Conservation (phyloP, 441 rosid species). For the Populus hybrid region DNA sequence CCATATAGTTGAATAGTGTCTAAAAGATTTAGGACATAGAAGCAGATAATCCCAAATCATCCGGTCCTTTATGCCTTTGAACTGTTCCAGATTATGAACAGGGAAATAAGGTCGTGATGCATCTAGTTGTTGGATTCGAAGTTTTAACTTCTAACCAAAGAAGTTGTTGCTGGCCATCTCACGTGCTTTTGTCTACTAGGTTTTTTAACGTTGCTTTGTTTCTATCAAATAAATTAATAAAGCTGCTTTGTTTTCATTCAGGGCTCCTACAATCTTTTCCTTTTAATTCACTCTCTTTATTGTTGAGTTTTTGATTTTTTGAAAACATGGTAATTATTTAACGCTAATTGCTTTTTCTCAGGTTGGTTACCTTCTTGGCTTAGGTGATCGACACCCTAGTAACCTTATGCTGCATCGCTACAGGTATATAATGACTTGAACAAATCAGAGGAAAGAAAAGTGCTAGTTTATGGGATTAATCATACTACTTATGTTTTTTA, state of each 20-base stretch:
- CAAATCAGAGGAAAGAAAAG: conserved; percentile 8
- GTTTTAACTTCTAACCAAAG: background rate
- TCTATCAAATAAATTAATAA: background rate
- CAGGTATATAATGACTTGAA: conserved; percentile 50
- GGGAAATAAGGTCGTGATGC: background rate
- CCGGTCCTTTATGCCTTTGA: background rate
- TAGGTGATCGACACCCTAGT: conserved; percentile 99
- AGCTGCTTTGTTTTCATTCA: background rate
- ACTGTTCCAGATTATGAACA: background rate
- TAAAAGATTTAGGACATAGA: background rate
- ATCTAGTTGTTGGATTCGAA: background rate
- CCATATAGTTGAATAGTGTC: background rate
- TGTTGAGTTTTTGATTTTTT: background rate
- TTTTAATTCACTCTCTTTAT: background rate
- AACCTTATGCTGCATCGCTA: conserved; percentile 93
- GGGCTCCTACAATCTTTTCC: background rate
- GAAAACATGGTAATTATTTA: background rate
- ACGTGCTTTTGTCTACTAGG: background rate
- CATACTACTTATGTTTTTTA: conserved; percentile 32
- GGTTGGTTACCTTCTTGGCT: conserved; percentile 99
- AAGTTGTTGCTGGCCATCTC: background rate
- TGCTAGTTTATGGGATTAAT: conserved; percentile 6
- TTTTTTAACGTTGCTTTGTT: background rate
- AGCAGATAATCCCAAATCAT: background rate
- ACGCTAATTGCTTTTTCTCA: conserved; percentile 36